These are phyloP conservation scores for Plectosphaerella sp. DNA, from an alignment of 2,329 filamentous ascomycete genomes.

Conservation along the genomic window DNA sequence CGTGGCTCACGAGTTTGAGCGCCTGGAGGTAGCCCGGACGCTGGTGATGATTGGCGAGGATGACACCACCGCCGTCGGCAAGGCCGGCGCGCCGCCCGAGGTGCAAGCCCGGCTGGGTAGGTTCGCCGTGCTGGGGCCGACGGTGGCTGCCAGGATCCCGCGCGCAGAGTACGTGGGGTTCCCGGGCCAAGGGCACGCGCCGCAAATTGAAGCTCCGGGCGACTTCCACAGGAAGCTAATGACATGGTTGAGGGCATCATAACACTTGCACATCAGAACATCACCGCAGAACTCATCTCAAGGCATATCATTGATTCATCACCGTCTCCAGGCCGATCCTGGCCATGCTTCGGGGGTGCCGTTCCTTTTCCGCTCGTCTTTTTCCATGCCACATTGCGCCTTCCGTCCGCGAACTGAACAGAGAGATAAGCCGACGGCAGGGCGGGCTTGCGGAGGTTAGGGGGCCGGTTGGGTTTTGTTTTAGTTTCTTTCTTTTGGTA, in stretches of 20 bases:
- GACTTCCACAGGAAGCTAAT: conserved; percentile 41
- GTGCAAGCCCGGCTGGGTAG: conserved; percentile 41
- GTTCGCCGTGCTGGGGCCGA: conserved; percentile 43
- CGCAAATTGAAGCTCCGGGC: conserved; percentile 46
- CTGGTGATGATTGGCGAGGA: conserved; percentile 45
- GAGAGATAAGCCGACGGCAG: background rate
- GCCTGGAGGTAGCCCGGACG: conserved; percentile 33
- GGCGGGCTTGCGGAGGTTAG: background rate
- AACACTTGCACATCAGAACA: background rate
- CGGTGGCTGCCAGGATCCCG: conserved; percentile 36
- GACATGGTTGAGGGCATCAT: conserved; percentile 30
- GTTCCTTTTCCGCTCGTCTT: background rate
- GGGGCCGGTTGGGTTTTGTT: background rate
- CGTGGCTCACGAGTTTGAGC: conserved; percentile 43
- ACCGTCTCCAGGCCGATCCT: background rate
- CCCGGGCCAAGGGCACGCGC: conserved; percentile 43
- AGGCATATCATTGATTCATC: background rate
- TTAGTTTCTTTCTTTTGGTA: conserved; percentile 10
- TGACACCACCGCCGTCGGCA: conserved; percentile 51
- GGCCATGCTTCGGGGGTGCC: background rate
- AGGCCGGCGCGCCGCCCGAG: conserved; percentile 41
- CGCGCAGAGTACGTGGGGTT: conserved; percentile 41
- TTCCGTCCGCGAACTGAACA: background rate
- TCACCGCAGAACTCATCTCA: background rate
- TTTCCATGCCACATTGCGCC: background rate